Evolutionary conservation across 2,329 filamentous ascomycete species (phyloP).

Genomic region (Leptographium radiaticola): DNA sequence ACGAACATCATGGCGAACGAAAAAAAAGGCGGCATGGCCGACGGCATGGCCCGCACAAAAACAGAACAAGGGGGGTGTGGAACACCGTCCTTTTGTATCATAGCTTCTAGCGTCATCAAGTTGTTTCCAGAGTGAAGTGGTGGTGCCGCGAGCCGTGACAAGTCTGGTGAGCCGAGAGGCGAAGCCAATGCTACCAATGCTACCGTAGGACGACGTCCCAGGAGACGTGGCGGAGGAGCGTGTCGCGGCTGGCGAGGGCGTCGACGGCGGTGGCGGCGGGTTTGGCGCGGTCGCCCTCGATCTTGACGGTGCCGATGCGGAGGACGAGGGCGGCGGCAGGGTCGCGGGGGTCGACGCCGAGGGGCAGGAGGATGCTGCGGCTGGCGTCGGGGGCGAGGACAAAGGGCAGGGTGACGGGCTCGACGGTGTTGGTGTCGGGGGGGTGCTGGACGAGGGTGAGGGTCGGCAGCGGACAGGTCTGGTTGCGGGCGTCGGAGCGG

Average conservation of each 20-base stretch:
- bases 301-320: constrained; percentile 19
- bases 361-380: constrained; percentile 9
- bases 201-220: constrained; percentile 1
- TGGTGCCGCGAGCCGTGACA: too few relatives aligned
- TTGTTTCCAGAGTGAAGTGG: background rate
- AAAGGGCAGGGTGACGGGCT: constrained; percentile 6
- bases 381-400: constrained; percentile 1
- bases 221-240: constrained; percentile 2
- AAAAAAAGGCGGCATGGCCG: background rate
- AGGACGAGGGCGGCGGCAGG: constrained; percentile 7
- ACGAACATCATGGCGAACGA: background rate
- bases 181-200: too few relatives aligned
- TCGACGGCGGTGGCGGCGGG: constrained; percentile 16
- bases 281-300: constrained; percentile 21
- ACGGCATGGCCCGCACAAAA: background rate
- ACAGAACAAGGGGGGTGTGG: background rate
- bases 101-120: background rate
- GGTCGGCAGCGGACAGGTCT: background rate
- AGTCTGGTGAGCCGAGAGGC: too few relatives aligned
- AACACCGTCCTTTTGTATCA: background rate
- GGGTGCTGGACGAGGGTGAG: constrained; percentile 8
- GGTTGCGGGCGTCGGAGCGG: background rate
- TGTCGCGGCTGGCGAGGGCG: constrained; percentile 8
- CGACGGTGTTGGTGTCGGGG: background rate
- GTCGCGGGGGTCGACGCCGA: constrained; percentile 4